Evolutionary conservation across 202 grass and related monocot species (phyloP).

Genomic region (Zizania palustris): DNA sequence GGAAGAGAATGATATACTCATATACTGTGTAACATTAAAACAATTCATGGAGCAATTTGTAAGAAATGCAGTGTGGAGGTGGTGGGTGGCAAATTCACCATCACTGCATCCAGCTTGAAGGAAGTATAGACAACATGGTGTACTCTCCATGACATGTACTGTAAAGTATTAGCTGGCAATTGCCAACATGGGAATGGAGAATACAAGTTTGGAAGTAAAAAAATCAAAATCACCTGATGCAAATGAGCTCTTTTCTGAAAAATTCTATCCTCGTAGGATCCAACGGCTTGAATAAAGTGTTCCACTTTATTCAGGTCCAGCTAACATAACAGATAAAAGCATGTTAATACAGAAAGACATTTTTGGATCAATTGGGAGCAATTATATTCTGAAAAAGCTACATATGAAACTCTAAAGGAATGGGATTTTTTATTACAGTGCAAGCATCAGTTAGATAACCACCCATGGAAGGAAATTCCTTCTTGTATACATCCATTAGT

Average conservation of each 20-base stretch:
- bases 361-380: slow-evolving; percentile 18
- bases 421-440: slow-evolving; percentile 65
- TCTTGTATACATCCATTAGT: slow-evolving; percentile 96
- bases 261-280: slow-evolving; percentile 88
- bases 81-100: not conserved
- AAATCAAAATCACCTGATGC: slow-evolving; percentile 61
- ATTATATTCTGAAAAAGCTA: slow-evolving; percentile 8
- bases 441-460: slow-evolving; percentile 94
- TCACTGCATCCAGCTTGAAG: not conserved
- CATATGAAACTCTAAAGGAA: slow-evolving; percentile 11
- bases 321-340: slow-evolving; percentile 55
- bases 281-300: slow-evolving; percentile 98
- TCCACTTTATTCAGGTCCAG: slow-evolving; percentile 82
- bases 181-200: slow-evolving; percentile 26
- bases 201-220: not conserved
- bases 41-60: not conserved
- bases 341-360: slow-evolving; percentile 33
- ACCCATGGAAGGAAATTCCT: slow-evolving; percentile 81
- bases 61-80: not conserved
- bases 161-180: slow-evolving; percentile 1
- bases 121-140: not conserved
- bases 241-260: slow-evolving; percentile 94
- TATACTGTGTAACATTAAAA: not conserved
- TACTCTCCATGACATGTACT: not conserved
- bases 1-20: not conserved